Base-by-base conservation (phyloP, 345 rosid species). In the Bruguiera gymnorhiza region DNA sequence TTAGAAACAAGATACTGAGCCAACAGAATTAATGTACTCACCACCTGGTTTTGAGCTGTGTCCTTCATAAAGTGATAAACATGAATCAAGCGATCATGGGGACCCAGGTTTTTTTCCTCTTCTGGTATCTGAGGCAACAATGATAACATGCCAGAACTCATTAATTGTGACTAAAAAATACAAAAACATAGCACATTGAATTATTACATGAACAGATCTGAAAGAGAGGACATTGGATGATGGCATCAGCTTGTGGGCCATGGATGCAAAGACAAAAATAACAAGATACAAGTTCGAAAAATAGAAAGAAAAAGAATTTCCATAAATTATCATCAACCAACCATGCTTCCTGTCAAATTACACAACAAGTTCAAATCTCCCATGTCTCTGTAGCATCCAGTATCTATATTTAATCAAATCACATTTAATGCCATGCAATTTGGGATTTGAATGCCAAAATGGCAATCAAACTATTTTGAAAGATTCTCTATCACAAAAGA, bases 31-130 rank as follows among this genome's bases (percentile, higher is more conserved):
- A 23, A 67, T 55, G 23, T 24, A 67, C 69, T 21, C 66, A 78
- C 86, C 84, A 86, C 83, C 86, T 87, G 97, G 57, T 88, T 89
- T 79, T 85, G 96, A 79, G 90, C 80, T 4, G 94, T 74, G 59
- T 92, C 98, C 77, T 89, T 90, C 39, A 85, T 87, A 67, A 96
- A 90, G 75, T 96, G 99, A 83, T 89, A 92, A 29, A 92, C 99
- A 77, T 90, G 95, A 72, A 96, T 88, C 79, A 96, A 79, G 32
- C 97, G 98, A 81, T 87, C 98, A 68, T 86, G 83, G 62, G 91
- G 93, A 68, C 96, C 97, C 60, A 96, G 87, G 79, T 84, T 81
- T 79, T 90, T 96, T 86, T 96, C 99, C 78, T 96, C 99, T 75
- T 92, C 99, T 1, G 95, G 98, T 53, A 96, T 81, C 99, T 96